Conservation (phyloP, 2,329 filamentous ascomycete genomes). For the Ophiocordyceps robertsii region DNA sequence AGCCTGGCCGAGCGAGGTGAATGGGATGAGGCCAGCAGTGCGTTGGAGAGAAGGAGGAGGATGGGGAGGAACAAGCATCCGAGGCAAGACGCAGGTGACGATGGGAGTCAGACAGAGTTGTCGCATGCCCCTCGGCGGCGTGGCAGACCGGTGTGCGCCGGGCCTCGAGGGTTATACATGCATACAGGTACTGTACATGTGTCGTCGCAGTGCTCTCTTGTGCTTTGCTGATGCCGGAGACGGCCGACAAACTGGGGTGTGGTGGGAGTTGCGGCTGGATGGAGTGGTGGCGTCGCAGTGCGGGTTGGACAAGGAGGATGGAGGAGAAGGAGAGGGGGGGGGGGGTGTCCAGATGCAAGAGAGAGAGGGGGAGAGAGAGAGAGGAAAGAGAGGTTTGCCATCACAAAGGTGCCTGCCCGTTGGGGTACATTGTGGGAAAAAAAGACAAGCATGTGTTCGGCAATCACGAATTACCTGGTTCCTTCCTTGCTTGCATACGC, state of each 20-base stretch:
- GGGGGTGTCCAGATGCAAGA: too few species aligned
- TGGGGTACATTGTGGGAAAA: too few species aligned
- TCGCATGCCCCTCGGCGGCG: background rate
- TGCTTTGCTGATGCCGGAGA: background rate
- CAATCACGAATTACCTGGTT: too few species aligned
- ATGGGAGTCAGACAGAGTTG: background rate
- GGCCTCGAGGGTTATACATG: background rate
- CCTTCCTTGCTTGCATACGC: too few species aligned
- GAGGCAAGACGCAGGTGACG: too few species aligned
- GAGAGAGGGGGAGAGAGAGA: too few species aligned
- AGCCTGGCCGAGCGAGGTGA: background rate
- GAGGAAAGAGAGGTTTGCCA: too few species aligned
- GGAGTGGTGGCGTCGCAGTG: too few species aligned
- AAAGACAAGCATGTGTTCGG: too few species aligned
- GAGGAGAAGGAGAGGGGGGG: too few species aligned
- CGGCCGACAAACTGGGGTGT: background rate
- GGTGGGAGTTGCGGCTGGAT: background rate
- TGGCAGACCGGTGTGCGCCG: background rate
- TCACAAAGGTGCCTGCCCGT: too few species aligned
- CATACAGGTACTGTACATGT: background rate
- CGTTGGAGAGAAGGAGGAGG: background rate
- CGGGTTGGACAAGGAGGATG: too few species aligned
- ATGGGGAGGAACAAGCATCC: background rate
- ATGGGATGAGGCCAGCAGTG: background rate
- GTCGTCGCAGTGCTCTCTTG: background rate